A percentile compares a stretch with the other conserved stretches of the same genome.
These are phyloP conservation scores for Pseudozyma sp. DNA, from an alignment of 1,284 basidiomycete genomes.

Conservation along the genomic window DNA sequence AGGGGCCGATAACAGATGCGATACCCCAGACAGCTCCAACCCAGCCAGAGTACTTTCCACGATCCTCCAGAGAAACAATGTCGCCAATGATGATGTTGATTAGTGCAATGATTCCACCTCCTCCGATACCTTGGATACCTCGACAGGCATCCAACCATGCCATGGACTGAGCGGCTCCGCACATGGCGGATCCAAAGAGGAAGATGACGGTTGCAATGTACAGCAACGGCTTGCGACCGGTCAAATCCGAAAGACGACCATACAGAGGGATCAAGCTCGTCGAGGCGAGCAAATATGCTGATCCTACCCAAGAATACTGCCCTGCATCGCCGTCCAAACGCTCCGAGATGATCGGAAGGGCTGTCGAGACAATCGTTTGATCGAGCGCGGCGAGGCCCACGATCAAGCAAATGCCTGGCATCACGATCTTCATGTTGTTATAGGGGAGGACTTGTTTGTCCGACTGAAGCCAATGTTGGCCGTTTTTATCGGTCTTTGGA, in stretches of 20 bases:
- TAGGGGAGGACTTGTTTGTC: constrained; percentile 48
- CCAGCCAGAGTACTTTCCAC: constrained; percentile 70
- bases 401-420: constrained; percentile 52
- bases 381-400: constrained; percentile 65
- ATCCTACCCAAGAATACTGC: constrained; percentile 70
- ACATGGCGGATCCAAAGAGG: constrained; percentile 82
- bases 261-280: constrained; percentile 69
- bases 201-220: constrained; percentile 79
- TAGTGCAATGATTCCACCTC: constrained; percentile 75
- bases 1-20: constrained; percentile 79
- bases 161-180: constrained; percentile 83
- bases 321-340: constrained; percentile 38
- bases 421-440: constrained; percentile 62
- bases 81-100: constrained; percentile 81
- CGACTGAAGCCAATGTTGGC: constrained; percentile 52
- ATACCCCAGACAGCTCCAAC: constrained; percentile 83
- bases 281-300: constrained; percentile 70
- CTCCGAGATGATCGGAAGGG: constrained; percentile 65
- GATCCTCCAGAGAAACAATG: constrained; percentile 77
- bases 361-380: constrained; percentile 67
- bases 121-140: constrained; percentile 84
- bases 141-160: constrained; percentile 79
- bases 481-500: constrained; percentile 1
- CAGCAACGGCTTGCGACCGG: constrained; percentile 77
- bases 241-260: constrained; percentile 67